A percentile compares a stretch with the other conserved stretches of the same genome.
Evolutionary conservation across 2,329 filamentous ascomycete species (phyloP).

Genomic region (Colletotrichum navitas): DNA sequence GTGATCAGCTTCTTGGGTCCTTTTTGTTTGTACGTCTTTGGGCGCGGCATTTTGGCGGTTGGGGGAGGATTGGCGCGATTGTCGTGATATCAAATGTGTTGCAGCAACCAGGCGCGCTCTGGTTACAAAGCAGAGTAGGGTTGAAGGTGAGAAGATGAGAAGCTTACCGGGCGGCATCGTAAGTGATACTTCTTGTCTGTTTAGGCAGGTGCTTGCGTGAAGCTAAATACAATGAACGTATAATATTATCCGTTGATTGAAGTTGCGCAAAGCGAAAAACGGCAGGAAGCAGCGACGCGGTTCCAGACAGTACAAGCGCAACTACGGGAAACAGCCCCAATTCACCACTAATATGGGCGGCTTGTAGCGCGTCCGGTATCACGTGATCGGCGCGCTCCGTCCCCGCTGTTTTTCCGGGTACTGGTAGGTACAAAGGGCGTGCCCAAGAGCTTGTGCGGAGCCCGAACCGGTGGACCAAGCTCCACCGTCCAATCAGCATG

Average conservation of each 20-base stretch:
- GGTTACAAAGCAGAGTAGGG: background rate
- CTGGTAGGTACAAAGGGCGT: too few relatives aligned
- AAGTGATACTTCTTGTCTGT: background rate
- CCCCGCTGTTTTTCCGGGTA: background rate
- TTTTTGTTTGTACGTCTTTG: background rate
- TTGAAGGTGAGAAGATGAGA: background rate
- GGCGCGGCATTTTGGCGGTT: constrained; percentile 13
- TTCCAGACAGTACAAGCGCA: background rate
- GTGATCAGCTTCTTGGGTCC: constrained; percentile 22
- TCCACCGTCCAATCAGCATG: constrained; percentile 14
- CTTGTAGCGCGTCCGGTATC: background rate
- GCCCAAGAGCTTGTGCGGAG: constrained; percentile 35
- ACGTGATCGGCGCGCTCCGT: background rate
- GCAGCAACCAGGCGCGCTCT: constrained; percentile 28
- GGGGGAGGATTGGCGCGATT: background rate
- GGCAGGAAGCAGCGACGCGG: constrained; percentile 24
- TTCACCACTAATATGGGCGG: too few relatives aligned
- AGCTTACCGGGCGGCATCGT: constrained; percentile 43
- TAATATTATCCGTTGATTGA: background rate
- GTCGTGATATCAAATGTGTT: constrained; percentile 9
- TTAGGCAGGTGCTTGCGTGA: background rate
- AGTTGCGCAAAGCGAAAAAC: constrained; percentile 6
- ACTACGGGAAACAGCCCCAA: background rate
- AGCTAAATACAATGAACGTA: background rate
- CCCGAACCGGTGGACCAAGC: constrained; percentile 36